These are phyloP conservation scores for Zizania latifolia DNA, from an alignment of 176 grass and related monocot species.

Conservation along the genomic window DNA sequence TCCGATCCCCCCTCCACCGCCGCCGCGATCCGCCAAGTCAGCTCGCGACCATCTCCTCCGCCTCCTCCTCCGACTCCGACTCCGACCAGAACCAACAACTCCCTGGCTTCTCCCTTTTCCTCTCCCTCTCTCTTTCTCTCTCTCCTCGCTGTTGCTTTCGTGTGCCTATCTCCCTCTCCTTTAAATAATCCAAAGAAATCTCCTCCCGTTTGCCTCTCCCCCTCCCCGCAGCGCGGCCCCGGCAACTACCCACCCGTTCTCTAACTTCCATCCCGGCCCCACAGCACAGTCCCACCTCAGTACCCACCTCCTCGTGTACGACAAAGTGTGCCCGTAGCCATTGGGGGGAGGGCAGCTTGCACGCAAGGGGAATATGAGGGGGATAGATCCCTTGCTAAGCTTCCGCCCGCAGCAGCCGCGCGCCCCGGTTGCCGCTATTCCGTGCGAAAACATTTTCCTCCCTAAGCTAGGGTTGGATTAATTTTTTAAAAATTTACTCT, in stretches of 20 bases:
- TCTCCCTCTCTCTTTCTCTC: conserved; percentile 17
- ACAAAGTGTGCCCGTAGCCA: no score
- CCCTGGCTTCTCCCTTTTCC: conserved; percentile 43
- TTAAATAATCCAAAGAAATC: conserved; percentile 72
- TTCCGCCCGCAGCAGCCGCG: conserved; percentile 17
- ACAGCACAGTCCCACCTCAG: neutral
- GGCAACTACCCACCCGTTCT: neutral
- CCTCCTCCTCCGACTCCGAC: neutral
- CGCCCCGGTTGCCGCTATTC: neutral
- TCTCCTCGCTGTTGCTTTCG: conserved; percentile 78
- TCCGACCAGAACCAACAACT: conserved; percentile 50
- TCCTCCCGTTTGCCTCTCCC: conserved; percentile 7
- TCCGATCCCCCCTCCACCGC: conserved; percentile 21
- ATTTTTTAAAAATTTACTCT: no score
- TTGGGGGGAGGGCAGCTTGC: conserved; percentile 44
- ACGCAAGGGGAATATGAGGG: conserved; percentile 67
- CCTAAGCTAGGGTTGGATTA: neutral
- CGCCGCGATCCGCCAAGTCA: conserved; percentile 39
- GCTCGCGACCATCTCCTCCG: conserved; percentile 22
- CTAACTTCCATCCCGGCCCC: neutral
- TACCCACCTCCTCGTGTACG: neutral
- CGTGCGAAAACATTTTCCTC: neutral
- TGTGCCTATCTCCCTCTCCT: conserved; percentile 70
- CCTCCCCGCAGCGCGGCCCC: conserved; percentile 23
- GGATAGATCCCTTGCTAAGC: conserved; percentile 46